Evolutionary conservation across 1,284 basidiomycete genomes (phyloP).

Genomic region (Hemileia vastatrix): DNA sequence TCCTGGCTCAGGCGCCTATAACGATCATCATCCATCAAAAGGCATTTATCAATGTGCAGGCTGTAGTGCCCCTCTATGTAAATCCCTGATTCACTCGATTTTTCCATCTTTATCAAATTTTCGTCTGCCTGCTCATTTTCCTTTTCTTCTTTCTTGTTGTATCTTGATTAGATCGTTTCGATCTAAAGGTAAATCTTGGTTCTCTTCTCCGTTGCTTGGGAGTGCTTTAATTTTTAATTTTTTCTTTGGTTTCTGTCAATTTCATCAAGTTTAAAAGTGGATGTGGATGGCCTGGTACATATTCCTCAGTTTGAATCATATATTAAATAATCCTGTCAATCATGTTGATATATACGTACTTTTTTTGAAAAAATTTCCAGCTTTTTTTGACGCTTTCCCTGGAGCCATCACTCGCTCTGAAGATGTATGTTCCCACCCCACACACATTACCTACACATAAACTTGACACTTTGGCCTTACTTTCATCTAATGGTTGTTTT

Average conservation of each 20-base stretch:
- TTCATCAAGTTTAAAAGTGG: slow-evolving; percentile 46
- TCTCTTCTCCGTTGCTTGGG: neutral
- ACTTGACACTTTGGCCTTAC: neutral
- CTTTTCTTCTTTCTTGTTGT: neutral
- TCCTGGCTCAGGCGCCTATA: slow-evolving; percentile 11
- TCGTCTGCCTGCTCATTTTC: neutral
- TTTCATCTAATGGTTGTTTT: slow-evolving; percentile 18
- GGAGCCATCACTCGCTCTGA: slow-evolving; percentile 4
- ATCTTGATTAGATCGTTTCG: slow-evolving; percentile 13
- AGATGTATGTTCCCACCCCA: neutral
- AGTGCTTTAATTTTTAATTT: neutral
- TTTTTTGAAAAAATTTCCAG: slow-evolving; percentile 15
- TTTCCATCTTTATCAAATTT: slow-evolving; percentile 14
- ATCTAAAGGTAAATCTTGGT: slow-evolving; percentile 12
- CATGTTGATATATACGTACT: no score
- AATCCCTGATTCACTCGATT: slow-evolving; percentile 13
- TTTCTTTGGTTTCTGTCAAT: neutral
- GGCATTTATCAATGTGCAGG: slow-evolving; percentile 44
- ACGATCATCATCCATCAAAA: slow-evolving; percentile 11
- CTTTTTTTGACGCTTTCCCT: slow-evolving; percentile 47
- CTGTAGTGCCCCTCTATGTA: slow-evolving; percentile 44
- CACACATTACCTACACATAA: neutral
- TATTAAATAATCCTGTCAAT: neutral
- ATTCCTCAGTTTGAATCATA: neutral
- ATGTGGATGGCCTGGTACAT: slow-evolving; percentile 45